These are phyloP conservation scores for Cercospora janseana DNA, from an alignment of 2,329 filamentous ascomycete species.

Conservation along the genomic window DNA sequence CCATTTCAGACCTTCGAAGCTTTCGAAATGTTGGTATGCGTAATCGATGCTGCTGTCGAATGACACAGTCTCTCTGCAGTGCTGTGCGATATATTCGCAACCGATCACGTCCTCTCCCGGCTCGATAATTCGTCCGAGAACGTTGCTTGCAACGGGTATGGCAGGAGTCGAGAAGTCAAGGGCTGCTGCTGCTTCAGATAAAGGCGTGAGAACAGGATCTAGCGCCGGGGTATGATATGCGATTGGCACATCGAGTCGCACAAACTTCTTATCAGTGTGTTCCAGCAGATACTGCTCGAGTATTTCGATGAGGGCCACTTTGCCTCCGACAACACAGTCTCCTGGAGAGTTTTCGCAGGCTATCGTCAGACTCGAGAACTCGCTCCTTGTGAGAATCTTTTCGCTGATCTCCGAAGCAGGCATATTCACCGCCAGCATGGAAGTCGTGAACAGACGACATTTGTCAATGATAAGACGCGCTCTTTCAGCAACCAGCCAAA, in stretches of 20 bases:
- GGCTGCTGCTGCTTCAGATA: conserved; percentile 8
- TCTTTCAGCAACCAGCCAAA: conserved; percentile 15
- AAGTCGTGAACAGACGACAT: conserved; percentile 10
- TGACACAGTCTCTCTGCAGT: conserved; percentile 16
- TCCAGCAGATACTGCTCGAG: conserved; percentile 3
- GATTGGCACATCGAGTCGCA: conserved; percentile 15
- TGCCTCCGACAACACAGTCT: conserved; percentile 14
- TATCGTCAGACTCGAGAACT: conserved; percentile 7
- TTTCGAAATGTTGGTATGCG: not conserved
- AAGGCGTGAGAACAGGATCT: conserved; percentile 13
- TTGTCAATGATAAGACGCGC: conserved; percentile 12
- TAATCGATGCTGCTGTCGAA: conserved; percentile 17
- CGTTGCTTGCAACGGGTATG: conserved; percentile 19
- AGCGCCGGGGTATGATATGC: conserved; percentile 19
- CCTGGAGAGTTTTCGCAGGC: conserved; percentile 16
- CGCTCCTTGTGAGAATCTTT: not conserved
- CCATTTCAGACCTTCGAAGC: conserved; percentile 6
- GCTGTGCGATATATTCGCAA: conserved; percentile 14
- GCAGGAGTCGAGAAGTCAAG: conserved; percentile 9
- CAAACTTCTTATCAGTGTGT: conserved; percentile 4
- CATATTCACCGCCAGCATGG: conserved; percentile 19
- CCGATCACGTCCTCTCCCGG: conserved; percentile 15
- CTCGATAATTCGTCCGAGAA: conserved; percentile 19
- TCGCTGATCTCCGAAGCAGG: conserved; percentile 3
- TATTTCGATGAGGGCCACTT: not conserved